A percentile compares a stretch with the other conserved stretches of the same genome.
phyloP scores from a whole-genome alignment of 768 basidiomycete genomes.

The Trametes elegans region DNA sequence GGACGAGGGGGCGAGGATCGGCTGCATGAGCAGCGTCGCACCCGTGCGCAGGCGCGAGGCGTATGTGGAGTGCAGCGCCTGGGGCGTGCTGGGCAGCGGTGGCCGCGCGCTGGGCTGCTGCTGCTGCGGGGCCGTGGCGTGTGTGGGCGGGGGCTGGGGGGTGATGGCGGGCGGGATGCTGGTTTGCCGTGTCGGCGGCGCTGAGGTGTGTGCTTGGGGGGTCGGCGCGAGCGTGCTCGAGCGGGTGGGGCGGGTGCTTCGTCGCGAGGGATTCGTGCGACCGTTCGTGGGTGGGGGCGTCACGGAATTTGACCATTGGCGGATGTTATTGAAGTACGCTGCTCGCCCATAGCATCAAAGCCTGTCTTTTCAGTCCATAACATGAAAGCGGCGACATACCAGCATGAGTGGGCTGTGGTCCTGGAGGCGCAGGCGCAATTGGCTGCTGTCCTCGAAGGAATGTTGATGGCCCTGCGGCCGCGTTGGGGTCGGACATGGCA shows the following conservation, averaged over 20 bases:
- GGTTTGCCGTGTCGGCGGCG: conserved; percentile 39
- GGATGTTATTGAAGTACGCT: conserved; percentile 70
- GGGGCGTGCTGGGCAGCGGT: conserved; percentile 53
- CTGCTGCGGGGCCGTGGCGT: conserved; percentile 27
- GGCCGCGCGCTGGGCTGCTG: conserved; percentile 46
- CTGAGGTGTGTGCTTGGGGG: conserved; percentile 33
- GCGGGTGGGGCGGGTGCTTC: conserved; percentile 38
- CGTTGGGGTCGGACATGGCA: conserved; percentile 11
- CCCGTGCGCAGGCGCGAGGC: conserved; percentile 90
- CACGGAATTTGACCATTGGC: conserved; percentile 63
- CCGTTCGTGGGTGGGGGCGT: conserved; percentile 53
- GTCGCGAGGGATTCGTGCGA: conserved; percentile 36
- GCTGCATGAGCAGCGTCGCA: conserved; percentile 86
- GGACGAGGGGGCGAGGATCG: conserved; percentile 49
- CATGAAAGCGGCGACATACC: conserved; percentile 17
- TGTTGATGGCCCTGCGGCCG: conserved; percentile 16
- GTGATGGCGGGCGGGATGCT: conserved; percentile 27
- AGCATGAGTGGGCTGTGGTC: conserved; percentile 31
- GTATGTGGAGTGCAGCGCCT: conserved; percentile 82
- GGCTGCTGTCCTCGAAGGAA: conserved; percentile 18
- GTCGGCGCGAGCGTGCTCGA: conserved; percentile 41
- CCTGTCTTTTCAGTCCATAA: not conserved
- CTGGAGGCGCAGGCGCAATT: conserved; percentile 26
- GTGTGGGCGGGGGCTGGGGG: conserved; percentile 28
- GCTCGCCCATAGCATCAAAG: not conserved